Conservation (phyloP, 345 rosid species). For the Balakata baccata region DNA sequence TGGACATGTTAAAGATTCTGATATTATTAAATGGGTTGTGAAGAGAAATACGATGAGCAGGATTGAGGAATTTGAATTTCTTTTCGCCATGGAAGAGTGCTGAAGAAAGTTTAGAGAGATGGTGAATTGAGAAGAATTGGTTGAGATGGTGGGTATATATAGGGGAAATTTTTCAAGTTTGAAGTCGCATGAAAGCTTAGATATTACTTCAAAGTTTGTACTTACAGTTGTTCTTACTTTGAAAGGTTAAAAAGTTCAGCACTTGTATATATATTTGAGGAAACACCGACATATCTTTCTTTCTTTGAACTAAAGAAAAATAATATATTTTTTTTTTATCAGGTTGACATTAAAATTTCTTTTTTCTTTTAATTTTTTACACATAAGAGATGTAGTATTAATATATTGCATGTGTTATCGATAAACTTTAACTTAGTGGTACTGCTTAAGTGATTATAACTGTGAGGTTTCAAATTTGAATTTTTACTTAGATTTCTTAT, state of each 20-base stretch:
- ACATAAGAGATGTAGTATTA: too few relatives aligned
- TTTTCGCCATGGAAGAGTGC: not conserved
- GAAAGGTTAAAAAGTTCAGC: not conserved
- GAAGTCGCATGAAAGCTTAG: not conserved
- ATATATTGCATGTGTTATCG: too few relatives aligned
- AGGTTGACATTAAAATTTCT: too few relatives aligned
- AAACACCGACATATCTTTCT: not conserved
- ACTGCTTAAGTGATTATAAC: too few relatives aligned
- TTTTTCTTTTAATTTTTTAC: too few relatives aligned
- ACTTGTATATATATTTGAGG: not conserved
- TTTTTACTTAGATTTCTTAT: too few relatives aligned
- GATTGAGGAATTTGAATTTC: not conserved
- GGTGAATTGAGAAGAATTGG: not conserved
- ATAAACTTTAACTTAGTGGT: too few relatives aligned
- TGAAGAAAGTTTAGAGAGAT: not conserved
- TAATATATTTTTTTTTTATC: too few relatives aligned
- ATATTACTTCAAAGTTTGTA: not conserved
- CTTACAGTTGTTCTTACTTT: constrained; percentile 1
- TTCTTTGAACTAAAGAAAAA: not conserved
- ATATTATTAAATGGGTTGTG: not conserved
- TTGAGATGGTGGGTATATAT: not conserved
- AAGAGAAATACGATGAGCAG: not conserved
- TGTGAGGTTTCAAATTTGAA: too few relatives aligned
- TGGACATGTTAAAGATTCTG: constrained; percentile 3
- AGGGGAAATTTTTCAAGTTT: not conserved